A percentile compares a stretch with the other conserved stretches of the same genome.
phyloP scores from a whole-genome alignment of 306 rosid species.

The Vigna reflexopilosa region DNA sequence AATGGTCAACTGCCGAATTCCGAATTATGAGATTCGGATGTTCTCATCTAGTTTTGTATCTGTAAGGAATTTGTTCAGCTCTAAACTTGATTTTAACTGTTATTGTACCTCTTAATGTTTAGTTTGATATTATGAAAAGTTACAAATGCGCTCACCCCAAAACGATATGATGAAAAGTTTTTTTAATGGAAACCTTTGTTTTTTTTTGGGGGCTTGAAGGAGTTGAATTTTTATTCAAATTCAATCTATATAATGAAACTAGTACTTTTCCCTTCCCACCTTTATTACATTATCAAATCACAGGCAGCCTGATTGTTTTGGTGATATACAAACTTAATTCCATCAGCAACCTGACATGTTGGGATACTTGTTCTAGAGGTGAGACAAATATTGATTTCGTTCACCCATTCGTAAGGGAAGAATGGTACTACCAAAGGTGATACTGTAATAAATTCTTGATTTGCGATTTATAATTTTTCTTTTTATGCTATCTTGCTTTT shows the following conservation, averaged over 20 bases:
- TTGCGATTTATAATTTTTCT: too few relatives aligned
- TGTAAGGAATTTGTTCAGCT: constrained; percentile 30
- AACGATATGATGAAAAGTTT: neutral
- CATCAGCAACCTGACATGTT: too few relatives aligned
- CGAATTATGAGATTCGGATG: constrained; percentile 53
- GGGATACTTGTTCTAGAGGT: too few relatives aligned
- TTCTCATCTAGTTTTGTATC: constrained; percentile 26
- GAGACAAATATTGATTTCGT: too few relatives aligned
- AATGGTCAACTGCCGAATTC: constrained; percentile 54
- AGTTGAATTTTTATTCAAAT: neutral
- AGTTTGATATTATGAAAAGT: neutral
- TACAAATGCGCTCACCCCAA: neutral
- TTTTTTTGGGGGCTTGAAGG: neutral
- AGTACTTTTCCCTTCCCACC: neutral
- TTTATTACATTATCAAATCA: neutral
- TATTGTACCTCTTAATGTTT: neutral
- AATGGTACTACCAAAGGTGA: too few relatives aligned
- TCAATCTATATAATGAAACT: neutral
- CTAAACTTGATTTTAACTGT: constrained; percentile 12
- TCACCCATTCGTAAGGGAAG: too few relatives aligned
- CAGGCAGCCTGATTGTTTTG: neutral
- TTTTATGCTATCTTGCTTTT: too few relatives aligned
- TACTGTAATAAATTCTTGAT: too few relatives aligned
- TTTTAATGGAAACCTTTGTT: neutral
- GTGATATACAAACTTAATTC: neutral